A percentile compares a stretch with the other conserved stretches of the same genome.
These are phyloP conservation scores for Sarocladium brachiariae DNA, from an alignment of 2,329 filamentous ascomycete species.

Conservation along the genomic window DNA sequence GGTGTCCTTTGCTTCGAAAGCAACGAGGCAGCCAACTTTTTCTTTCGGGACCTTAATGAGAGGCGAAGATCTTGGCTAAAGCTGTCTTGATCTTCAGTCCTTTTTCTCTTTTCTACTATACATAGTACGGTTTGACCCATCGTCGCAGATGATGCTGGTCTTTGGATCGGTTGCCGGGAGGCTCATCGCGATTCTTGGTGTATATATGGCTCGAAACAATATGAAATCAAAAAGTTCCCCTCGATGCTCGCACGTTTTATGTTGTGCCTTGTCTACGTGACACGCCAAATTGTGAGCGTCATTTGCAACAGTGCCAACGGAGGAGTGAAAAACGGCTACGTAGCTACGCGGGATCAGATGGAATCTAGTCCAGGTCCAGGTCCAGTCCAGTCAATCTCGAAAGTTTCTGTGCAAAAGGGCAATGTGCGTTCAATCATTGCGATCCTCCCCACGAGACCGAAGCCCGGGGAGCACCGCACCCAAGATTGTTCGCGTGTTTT, in stretches of 20 bases:
- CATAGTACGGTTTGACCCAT: background rate
- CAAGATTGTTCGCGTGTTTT: constrained; percentile 49
- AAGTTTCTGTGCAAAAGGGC: background rate
- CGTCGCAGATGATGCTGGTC: background rate
- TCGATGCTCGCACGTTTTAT: no score
- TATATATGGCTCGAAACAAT: no score
- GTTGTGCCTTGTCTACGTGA: no score
- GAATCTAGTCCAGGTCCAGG: no score
- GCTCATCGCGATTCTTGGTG: background rate
- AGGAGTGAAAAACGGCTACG: no score
- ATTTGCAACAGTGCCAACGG: background rate
- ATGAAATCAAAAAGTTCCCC: no score
- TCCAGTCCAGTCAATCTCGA: no score
- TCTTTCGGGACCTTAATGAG: background rate
- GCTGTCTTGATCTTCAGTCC: background rate
- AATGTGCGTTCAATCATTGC: constrained; percentile 55
- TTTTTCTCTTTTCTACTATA: background rate
- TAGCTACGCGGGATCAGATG: background rate
- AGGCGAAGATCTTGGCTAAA: background rate
- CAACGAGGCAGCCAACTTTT: background rate
- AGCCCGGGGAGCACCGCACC: constrained; percentile 46
- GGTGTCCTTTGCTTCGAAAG: background rate
- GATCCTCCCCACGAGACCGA: constrained; percentile 43
- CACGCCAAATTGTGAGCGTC: no score
- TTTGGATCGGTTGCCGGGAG: background rate